Base-by-base conservation (phyloP, 768 basidiomycete species). In the Pleurotus salmoneostramineus region DNA sequence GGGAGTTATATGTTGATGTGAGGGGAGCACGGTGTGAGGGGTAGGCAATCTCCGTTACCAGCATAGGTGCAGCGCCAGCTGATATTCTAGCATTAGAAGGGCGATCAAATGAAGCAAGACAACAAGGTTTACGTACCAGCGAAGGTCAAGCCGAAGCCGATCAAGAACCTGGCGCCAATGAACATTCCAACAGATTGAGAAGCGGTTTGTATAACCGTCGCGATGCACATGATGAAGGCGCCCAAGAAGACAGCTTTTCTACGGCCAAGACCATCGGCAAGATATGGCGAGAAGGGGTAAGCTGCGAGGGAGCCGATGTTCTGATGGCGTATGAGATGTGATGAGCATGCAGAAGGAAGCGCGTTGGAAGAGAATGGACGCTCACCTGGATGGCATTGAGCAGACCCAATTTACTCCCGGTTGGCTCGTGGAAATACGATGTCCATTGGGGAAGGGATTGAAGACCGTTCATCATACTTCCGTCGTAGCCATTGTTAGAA, bases 11-110 rank as follows among this genome's bases (percentile, higher is more conserved):
- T 21, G 67, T 59, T 36, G 70, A 66, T 12, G 75, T 77, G 45
- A 76, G 42, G 1, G 68, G 70, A 6, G 67, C 74, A 46, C 77
- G 74, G 62, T 79, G 74, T 14, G 71, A 69, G 12, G 77, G 75
- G 64, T 74, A 76, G 4, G 76, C 70, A 27, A 78, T 62, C 65
- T 79, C 77, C 49, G 74, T 72, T 60, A 77, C 67, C 32, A 77
- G 65, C 49, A 76, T 61, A 1, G 77, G 77, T n/a, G 77, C 72
- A 37, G 74, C 71, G 59, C 67, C 68, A 33, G 61, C 61, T 37
- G 68, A 65, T 48, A 74, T 67, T 56, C 55, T 27, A 57, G 47
- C 62, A 45, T 32, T 15, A 44, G 42, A 27, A 27, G 21, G 21
- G 3, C 21, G 21, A 27, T 27, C 21, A 27, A 27, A 27, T 27